Evolutionary conservation across 179 eudicot species (phyloP).

Genomic region (Beta corolliflora): DNA sequence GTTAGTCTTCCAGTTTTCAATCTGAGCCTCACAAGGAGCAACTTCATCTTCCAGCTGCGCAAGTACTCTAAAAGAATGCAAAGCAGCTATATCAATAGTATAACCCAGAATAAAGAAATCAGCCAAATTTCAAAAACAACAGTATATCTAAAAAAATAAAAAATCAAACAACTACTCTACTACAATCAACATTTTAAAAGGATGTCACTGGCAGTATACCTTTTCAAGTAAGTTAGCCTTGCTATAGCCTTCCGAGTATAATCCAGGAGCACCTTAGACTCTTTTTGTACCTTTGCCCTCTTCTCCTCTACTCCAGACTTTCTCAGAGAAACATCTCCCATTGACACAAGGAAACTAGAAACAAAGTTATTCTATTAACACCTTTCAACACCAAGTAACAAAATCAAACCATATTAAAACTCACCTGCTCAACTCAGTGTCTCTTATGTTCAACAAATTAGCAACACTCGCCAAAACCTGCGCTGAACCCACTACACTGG

Average conservation of each 20-base stretch:
- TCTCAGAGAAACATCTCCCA: slow-evolving; percentile 87
- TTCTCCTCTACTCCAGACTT: slow-evolving; percentile 93
- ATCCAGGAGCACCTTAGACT: slow-evolving; percentile 89
- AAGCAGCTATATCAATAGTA: not conserved
- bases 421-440: slow-evolving; percentile 95
- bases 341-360: slow-evolving; percentile 80
- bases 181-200: not conserved
- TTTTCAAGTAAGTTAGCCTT: slow-evolving; percentile 87
- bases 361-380: slow-evolving; percentile 13
- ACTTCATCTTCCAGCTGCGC: slow-evolving; percentile 89
- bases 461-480: slow-evolving; percentile 41
- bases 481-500: slow-evolving; percentile 36
- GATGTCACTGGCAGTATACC: slow-evolving; percentile 39
- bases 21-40: slow-evolving; percentile 85
- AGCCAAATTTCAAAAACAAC: not conserved
- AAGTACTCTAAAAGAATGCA: slow-evolving; percentile 57
- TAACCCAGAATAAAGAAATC: not conserved
- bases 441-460: slow-evolving; percentile 87
- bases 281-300: slow-evolving; percentile 89
- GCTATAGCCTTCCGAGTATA: slow-evolving; percentile 91
- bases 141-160: not conserved
- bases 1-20: slow-evolving; percentile 84
- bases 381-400: not conserved
- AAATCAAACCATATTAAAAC: not conserved
- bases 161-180: not conserved